phyloP scores from a whole-genome alignment of 1,284 basidiomycete species.

The Tetrapyrgos nigripes region DNA sequence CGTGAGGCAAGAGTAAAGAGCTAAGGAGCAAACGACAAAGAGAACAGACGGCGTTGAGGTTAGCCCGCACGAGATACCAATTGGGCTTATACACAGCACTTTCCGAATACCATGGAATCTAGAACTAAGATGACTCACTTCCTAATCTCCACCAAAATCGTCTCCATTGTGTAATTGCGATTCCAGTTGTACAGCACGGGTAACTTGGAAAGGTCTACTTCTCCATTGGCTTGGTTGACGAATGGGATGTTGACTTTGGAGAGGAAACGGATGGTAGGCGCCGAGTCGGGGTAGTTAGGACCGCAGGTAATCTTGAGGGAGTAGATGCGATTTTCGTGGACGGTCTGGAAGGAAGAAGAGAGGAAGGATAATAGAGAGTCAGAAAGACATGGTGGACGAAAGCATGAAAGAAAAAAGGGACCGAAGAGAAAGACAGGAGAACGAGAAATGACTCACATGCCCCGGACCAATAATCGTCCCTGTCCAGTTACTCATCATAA shows the following conservation, averaged over 20 bases:
- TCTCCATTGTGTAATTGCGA: constrained; percentile 82
- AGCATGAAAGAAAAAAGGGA: constrained; percentile 15
- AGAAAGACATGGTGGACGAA: not conserved
- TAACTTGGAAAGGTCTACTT: constrained; percentile 78
- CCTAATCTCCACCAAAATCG: constrained; percentile 88
- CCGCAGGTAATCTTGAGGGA: constrained; percentile 92
- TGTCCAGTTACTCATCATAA: constrained; percentile 98
- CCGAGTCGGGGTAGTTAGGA: constrained; percentile 81
- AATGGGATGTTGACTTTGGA: constrained; percentile 97
- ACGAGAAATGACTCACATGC: constrained; percentile 66
- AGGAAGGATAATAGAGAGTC: constrained; percentile 14
- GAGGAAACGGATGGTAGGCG: constrained; percentile 84
- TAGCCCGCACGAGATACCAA: too few relatives aligned
- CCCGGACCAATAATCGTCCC: constrained; percentile 98
- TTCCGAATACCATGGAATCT: too few relatives aligned
- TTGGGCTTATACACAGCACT: too few relatives aligned
- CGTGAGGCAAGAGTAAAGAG: too few relatives aligned
- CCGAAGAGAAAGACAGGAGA: not conserved
- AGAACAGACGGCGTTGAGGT: too few relatives aligned
- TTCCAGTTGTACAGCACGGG: constrained; percentile 78
- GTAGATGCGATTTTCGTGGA: constrained; percentile 98
- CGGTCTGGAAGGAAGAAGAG: constrained; percentile 62
- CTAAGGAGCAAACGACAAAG: too few relatives aligned
- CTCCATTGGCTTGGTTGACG: constrained; percentile 77
- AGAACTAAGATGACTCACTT: constrained; percentile 58